These are phyloP conservation scores for Rubroshorea leprosula DNA, from an alignment of 345 rosid species.

Conservation along the genomic window DNA sequence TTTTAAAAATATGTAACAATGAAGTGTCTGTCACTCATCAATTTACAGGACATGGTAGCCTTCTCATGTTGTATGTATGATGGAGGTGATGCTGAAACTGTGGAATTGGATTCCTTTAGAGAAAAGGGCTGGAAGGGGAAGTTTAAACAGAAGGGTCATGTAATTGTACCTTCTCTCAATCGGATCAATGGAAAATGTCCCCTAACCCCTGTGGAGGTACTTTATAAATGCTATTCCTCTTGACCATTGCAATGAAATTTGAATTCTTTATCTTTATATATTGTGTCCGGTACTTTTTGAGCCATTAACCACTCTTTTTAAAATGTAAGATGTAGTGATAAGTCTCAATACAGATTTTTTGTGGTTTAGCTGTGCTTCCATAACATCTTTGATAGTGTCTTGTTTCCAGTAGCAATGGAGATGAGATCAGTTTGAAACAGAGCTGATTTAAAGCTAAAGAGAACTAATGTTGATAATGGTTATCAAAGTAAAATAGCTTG, in stretches of 20 bases:
- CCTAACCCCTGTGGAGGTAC: conserved; percentile 90
- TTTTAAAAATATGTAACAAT: too few species aligned
- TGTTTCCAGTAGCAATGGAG: conserved; percentile 3
- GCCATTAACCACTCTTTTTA: neutral
- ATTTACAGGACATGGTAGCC: conserved; percentile 87
- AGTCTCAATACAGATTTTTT: neutral
- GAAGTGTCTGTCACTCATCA: too few species aligned
- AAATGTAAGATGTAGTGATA: neutral
- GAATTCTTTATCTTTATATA: neutral
- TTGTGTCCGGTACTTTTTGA: conserved; percentile 4
- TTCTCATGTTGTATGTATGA: conserved; percentile 92
- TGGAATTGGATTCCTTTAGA: conserved; percentile 59
- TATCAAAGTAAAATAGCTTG: conserved; percentile 5
- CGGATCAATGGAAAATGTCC: conserved; percentile 90
- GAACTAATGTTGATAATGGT: too few species aligned
- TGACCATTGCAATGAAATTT: too few species aligned
- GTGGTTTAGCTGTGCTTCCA: too few species aligned
- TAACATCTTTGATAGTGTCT: neutral
- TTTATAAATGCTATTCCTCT: neutral
- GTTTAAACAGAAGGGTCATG: conserved; percentile 68
- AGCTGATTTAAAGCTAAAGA: too few species aligned
- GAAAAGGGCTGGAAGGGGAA: conserved; percentile 79
- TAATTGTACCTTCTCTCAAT: conserved; percentile 62
- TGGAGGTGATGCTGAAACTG: conserved; percentile 71
- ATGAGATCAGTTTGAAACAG: neutral